phyloP scores from a whole-genome alignment of 2,329 filamentous ascomycete genomes.

The Ophiocordyceps robertsii region DNA sequence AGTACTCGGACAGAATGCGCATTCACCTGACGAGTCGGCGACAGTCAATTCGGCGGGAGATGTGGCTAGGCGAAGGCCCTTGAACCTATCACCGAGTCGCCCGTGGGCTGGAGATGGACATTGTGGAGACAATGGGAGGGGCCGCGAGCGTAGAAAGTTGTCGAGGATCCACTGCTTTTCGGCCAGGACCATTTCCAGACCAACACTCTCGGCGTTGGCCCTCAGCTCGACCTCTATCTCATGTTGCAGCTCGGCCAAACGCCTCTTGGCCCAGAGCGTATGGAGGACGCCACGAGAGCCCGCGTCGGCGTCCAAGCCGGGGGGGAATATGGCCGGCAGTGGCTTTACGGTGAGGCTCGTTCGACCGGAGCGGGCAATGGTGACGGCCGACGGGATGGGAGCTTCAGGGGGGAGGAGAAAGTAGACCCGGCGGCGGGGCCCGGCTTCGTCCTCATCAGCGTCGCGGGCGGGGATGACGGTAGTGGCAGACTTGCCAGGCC shows the following conservation, averaged over 20 bases:
- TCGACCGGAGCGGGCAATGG: conserved; percentile 35
- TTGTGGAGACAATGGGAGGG: conserved; percentile 2
- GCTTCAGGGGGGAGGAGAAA: conserved; percentile 66
- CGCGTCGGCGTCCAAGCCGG: conserved; percentile 55
- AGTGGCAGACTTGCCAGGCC: conserved; percentile 56
- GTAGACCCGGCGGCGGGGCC: conserved; percentile 51
- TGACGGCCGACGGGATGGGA: conserved; percentile 58
- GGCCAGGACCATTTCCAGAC: conserved; percentile 68
- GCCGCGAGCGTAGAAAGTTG: conserved; percentile 42
- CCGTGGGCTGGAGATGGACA: conserved; percentile 44
- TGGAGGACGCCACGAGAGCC: conserved; percentile 75
- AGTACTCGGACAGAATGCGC: neutral
- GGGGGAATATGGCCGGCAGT: conserved; percentile 74
- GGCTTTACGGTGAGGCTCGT: conserved; percentile 52
- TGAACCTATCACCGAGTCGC: conserved; percentile 65
- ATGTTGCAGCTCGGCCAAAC: conserved; percentile 58
- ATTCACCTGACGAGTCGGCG: conserved; percentile 31
- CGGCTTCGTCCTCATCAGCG: conserved; percentile 14
- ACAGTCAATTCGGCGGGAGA: conserved; percentile 47
- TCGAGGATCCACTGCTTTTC: conserved; percentile 78
- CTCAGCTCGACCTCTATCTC: conserved; percentile 66
- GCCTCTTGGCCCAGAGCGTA: conserved; percentile 79
- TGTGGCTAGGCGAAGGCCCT: conserved; percentile 65
- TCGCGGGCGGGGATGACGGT: conserved; percentile 51
- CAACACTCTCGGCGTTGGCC: conserved; percentile 68